These are phyloP conservation scores for Solanum aculeatissimum DNA, from an alignment of 305 asterid genomes.

Conservation along the genomic window DNA sequence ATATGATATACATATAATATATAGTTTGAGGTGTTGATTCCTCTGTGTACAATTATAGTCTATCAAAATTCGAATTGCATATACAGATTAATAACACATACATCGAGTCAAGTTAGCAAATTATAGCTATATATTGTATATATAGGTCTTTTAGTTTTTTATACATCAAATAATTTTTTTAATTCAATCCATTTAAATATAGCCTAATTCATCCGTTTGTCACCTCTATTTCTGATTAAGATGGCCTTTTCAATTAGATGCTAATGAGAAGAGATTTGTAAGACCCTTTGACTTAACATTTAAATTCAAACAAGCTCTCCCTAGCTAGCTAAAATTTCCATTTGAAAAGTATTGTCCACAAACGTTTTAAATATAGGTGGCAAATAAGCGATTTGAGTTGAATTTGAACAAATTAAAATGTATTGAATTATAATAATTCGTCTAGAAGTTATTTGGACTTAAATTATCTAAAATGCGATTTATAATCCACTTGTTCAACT, in stretches of 20 bases:
- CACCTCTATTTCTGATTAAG: neutral
- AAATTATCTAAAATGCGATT: no score
- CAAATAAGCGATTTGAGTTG: neutral
- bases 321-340: neutral
- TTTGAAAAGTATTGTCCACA: neutral
- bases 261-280: neutral
- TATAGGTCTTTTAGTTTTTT: neutral
- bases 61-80: neutral
- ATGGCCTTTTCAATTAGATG: neutral
- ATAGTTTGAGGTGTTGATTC: neutral
- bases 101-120: neutral
- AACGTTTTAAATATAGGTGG: neutral
- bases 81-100: neutral
- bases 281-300: neutral
- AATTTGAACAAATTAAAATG: no score
- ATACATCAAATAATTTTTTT: neutral
- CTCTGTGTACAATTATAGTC: neutral
- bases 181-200: neutral
- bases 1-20: neutral
- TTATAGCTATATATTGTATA: neutral
- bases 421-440: no score
- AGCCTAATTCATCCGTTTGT: no score
- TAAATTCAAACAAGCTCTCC: neutral
- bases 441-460: neutral
- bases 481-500: no score